Percentiles rank a stretch among this genome's conserved stretches.
Conservation (phyloP, 768 basidiomycete genomes). For the Leccinum arenicola region DNA sequence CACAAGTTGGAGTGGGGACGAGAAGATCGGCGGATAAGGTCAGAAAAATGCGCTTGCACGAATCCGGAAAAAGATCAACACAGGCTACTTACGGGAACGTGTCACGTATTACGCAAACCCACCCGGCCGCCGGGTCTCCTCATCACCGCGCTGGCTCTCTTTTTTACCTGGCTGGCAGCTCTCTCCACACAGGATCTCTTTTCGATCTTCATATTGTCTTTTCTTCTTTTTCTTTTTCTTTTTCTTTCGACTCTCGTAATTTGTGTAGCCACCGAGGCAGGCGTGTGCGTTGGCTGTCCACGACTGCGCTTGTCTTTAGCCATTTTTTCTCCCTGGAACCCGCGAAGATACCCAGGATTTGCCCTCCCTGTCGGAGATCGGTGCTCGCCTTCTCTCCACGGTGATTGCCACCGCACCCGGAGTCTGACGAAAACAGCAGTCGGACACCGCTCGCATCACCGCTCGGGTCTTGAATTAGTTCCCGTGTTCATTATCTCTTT, state of each 20-base stretch:
- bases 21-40: slow-evolving; percentile 38
- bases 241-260: not conserved
- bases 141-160: not conserved
- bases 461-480: slow-evolving; percentile 22
- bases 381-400: slow-evolving; percentile 15
- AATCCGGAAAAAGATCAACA: slow-evolving; percentile 33
- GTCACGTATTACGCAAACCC: not conserved
- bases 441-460: slow-evolving; percentile 15
- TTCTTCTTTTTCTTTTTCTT: not conserved
- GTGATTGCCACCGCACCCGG: slow-evolving; percentile 22
- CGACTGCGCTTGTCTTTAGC: not conserved
- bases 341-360: slow-evolving; percentile 24
- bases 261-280: not conserved
- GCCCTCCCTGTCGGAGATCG: slow-evolving; percentile 20
- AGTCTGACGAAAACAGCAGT: slow-evolving; percentile 7
- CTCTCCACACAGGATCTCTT: too few relatives aligned
- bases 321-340: slow-evolving; percentile 4
- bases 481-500: slow-evolving; percentile 16
- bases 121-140: slow-evolving; percentile 2
- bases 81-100: slow-evolving; percentile 19
- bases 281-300: not conserved
- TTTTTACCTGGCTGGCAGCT: not conserved
- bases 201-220: too few relatives aligned
- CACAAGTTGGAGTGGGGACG: slow-evolving; percentile 24
- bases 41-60: slow-evolving; percentile 15